Evolutionary conservation across 148 eudicot genomes (phyloP).

Genomic region (Arctostaphylos glauca): DNA sequence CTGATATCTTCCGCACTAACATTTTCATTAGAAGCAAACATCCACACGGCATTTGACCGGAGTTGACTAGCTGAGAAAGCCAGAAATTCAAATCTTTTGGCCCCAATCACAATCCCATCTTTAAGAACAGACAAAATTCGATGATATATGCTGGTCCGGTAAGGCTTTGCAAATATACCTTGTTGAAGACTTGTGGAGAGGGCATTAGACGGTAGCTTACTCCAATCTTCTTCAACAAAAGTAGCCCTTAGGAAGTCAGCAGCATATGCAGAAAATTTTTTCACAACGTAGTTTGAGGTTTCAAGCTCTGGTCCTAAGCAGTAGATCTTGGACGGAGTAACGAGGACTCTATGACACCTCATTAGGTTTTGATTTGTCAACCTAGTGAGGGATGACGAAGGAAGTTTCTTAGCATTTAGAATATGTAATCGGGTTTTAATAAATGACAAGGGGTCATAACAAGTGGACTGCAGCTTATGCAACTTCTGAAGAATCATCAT

Average conservation of each 20-base stretch:
- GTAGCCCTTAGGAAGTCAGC: conserved; percentile 87
- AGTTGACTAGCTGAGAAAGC: conserved; percentile 98
- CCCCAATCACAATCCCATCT: conserved; percentile 80
- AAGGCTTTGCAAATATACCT: conserved; percentile 75
- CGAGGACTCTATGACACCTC: conserved; percentile 80
- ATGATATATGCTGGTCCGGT: conserved; percentile 60
- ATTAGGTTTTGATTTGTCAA: conserved; percentile 54
- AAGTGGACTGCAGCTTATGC: conserved; percentile 60
- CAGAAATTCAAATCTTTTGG: conserved; percentile 72
- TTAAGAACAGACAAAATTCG: conserved; percentile 69
- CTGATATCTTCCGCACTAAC: conserved; percentile 77
- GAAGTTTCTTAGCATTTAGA: conserved; percentile 32
- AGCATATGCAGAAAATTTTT: conserved; percentile 71
- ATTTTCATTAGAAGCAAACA: conserved; percentile 93
- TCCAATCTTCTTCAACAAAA: conserved; percentile 97
- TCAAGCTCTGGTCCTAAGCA: conserved; percentile 81
- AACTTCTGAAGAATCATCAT: conserved; percentile 57
- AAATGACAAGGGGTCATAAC: conserved; percentile 77
- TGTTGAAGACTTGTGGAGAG: conserved; percentile 54
- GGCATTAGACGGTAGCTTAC: conserved; percentile 56
- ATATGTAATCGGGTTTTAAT: conserved; percentile 38
- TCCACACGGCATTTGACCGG: conserved; percentile 92
- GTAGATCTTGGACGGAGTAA: conserved; percentile 87
- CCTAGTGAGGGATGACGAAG: conserved; percentile 41
- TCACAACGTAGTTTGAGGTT: conserved; percentile 81